phyloP scores from a whole-genome alignment of 2,329 filamentous ascomycete genomes.

The Hymenoscyphus occultus region DNA sequence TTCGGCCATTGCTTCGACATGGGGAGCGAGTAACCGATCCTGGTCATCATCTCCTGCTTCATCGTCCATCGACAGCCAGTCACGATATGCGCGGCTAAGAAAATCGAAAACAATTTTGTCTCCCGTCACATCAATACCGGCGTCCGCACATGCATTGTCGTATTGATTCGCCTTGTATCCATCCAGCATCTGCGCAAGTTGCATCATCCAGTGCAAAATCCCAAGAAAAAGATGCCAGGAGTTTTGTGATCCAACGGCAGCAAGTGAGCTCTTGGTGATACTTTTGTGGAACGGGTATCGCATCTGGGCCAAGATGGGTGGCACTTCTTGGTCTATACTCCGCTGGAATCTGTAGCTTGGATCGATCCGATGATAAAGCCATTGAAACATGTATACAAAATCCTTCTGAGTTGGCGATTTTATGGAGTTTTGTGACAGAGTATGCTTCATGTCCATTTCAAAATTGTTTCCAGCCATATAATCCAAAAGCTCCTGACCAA shows the following conservation, averaged over 20 bases:
- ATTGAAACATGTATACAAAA: constrained; percentile 97
- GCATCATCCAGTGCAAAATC: constrained; percentile 98
- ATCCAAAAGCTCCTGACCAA: constrained; percentile 86
- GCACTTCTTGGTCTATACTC: constrained; percentile 91
- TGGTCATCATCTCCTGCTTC: constrained; percentile 84
- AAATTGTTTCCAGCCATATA: constrained; percentile 94
- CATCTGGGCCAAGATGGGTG: constrained; percentile 85
- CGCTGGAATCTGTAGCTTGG: constrained; percentile 92
- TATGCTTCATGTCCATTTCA: constrained; percentile 96
- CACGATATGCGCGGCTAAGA: constrained; percentile 81
- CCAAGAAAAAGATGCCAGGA: constrained; percentile 89
- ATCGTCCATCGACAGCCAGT: constrained; percentile 91
- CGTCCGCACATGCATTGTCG: constrained; percentile 85
- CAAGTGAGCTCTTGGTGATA: constrained; percentile 94
- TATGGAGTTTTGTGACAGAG: constrained; percentile 83
- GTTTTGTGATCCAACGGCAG: constrained; percentile 92
- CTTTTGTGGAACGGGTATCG: constrained; percentile 93
- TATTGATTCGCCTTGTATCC: constrained; percentile 75
- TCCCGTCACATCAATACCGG: constrained; percentile 80
- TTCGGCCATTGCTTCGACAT: constrained; percentile 81
- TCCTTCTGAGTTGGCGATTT: constrained; percentile 97
- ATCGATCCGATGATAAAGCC: constrained; percentile 94
- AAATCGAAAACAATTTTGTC: constrained; percentile 96
- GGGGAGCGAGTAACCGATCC: constrained; percentile 73
- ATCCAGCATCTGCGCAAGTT: constrained; percentile 90